These are phyloP conservation scores for Emmonsiellopsis sp. DNA, from an alignment of 2,329 filamentous ascomycete genomes.

Conservation along the genomic window DNA sequence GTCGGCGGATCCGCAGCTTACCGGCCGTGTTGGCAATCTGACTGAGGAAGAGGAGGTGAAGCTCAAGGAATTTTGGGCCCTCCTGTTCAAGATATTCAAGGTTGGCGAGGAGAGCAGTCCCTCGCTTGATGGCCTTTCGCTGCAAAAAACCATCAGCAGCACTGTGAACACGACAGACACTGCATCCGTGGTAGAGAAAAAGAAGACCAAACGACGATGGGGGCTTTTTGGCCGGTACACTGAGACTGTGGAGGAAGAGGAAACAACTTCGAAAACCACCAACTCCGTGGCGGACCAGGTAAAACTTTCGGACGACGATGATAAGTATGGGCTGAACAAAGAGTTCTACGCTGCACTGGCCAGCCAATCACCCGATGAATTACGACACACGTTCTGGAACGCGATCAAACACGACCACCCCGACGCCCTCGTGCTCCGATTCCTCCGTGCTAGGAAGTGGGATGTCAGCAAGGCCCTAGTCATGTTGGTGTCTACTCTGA, in stretches of 20 bases:
- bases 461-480: constrained; percentile 85
- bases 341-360: constrained; percentile 75
- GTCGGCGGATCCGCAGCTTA: constrained; percentile 23
- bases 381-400: constrained; percentile 75
- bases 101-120: constrained; percentile 51
- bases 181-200: constrained; percentile 35
- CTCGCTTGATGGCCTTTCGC: constrained; percentile 11
- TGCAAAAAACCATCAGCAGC: constrained; percentile 14
- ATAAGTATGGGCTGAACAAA: constrained; percentile 88
- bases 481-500: constrained; percentile 91
- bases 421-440: constrained; percentile 71
- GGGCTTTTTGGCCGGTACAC: constrained; percentile 56
- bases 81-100: constrained; percentile 64
- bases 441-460: constrained; percentile 88
- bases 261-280: constrained; percentile 26
- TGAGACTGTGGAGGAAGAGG: constrained; percentile 43
- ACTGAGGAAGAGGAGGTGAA: constrained; percentile 85
- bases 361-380: constrained; percentile 64
- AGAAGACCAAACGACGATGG: constrained; percentile 61
- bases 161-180: constrained; percentile 15
- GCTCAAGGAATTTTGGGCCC: constrained; percentile 75
- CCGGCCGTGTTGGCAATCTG: constrained; percentile 72
- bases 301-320: constrained; percentile 50
- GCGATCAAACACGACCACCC: constrained; percentile 96
- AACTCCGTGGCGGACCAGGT: constrained; percentile 29